Evolutionary conservation across 106 monocot species (phyloP).

Genomic region (Phalaenopsis aphrodite): DNA sequence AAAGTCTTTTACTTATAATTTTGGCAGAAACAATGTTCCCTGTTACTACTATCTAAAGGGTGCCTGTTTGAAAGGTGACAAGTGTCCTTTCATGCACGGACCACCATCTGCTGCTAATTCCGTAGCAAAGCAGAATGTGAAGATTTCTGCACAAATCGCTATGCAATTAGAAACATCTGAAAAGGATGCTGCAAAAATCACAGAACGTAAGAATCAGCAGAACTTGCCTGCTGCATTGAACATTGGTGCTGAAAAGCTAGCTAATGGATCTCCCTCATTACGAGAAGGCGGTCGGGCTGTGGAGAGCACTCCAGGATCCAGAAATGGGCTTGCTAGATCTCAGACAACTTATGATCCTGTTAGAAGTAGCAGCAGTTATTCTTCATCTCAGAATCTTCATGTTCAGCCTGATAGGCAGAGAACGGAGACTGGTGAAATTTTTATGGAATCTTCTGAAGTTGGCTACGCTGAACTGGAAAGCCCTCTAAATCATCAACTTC

Average conservation of each 20-base stretch:
- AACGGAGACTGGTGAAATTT: neutral
- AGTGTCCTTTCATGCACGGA: conserved; percentile 48
- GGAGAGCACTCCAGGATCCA: neutral
- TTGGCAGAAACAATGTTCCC: conserved; percentile 35
- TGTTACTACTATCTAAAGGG: conserved; percentile 59
- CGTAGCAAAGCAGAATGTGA: conserved; percentile 6
- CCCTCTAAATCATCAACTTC: conserved; percentile 9
- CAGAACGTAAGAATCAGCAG: conserved; percentile 18
- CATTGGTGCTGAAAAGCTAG: neutral
- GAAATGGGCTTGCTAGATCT: conserved; percentile 5
- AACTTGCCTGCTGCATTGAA: conserved; percentile 7
- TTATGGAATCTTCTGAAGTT: neutral
- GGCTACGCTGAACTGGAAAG: neutral
- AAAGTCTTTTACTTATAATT: conserved; percentile 15
- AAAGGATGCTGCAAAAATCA: conserved; percentile 17
- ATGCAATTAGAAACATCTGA: conserved; percentile 10
- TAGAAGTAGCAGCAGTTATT: neutral
- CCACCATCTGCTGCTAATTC: conserved; percentile 6
- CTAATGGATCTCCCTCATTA: conserved; percentile 1
- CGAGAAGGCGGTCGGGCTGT: neutral
- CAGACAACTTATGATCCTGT: conserved; percentile 2
- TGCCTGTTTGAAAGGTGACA: conserved; percentile 46
- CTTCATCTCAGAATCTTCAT: neutral
- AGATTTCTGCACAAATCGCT: conserved; percentile 14
- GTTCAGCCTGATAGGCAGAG: neutral